Conservation (phyloP, 1,284 basidiomycete genomes). For the Microbotryum saponariae region DNA sequence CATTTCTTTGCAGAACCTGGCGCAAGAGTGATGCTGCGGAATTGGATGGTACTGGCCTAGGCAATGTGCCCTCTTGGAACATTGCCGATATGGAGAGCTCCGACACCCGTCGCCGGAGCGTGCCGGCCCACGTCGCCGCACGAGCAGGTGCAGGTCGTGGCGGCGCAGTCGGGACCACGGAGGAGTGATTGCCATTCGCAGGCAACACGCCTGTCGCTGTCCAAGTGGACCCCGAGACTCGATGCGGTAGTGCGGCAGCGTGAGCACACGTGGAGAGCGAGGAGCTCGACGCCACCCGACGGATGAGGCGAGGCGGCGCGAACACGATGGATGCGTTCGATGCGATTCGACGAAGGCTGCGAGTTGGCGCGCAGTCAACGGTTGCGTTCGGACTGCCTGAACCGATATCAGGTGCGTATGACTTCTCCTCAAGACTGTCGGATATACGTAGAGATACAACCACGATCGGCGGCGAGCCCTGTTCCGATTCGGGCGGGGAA, state of each 20-base stretch:
- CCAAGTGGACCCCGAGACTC: background rate
- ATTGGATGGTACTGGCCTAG: background rate
- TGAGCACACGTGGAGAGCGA: background rate
- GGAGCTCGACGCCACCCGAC: slow-evolving; percentile 1
- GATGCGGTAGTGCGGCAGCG: background rate
- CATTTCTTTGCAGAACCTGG: background rate
- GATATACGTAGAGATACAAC: no score
- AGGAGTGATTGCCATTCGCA: background rate
- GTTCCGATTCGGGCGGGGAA: background rate
- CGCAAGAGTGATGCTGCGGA: background rate
- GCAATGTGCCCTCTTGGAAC: no score
- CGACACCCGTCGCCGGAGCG: background rate
- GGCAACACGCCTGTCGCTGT: background rate
- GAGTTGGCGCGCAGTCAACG: background rate
- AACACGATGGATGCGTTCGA: background rate
- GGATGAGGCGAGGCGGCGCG: background rate
- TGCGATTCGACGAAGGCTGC: background rate
- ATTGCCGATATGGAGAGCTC: background rate
- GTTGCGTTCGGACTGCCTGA: background rate
- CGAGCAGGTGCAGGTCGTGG: background rate
- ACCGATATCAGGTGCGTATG: no score
- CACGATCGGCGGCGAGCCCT: slow-evolving; percentile 1
- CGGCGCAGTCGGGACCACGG: background rate
- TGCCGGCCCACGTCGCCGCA: background rate
- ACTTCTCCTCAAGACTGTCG: no score